Evolutionary conservation across 2,329 filamentous ascomycete genomes (phyloP), one percentile per base, ranked within the genome.

Genomic region (Nemania sp.): DNA sequence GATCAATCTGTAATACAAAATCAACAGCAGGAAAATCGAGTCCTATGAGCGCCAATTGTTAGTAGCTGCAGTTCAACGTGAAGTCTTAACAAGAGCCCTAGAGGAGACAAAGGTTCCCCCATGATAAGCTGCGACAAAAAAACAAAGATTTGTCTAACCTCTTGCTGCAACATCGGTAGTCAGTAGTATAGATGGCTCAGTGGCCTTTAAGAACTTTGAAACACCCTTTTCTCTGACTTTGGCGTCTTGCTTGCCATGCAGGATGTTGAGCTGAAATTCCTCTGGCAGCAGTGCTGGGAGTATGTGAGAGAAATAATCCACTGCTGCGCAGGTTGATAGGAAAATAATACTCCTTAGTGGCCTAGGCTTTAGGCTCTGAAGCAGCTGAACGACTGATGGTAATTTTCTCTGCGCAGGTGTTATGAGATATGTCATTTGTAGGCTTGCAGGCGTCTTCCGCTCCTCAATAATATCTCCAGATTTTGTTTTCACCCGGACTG

Each of bases 1-100:
- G 90, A 72, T 97, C 93, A 45, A 97, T 81, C 73, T 97, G 94
- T 0, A 97, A 84, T 4, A 97, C 93, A 1, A 97, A 82, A 72
- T 97, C 94, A 40, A 97, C 92, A 58, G 92, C 87, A 0, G 93
- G 92, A 56, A 97, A 95, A 73, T 98, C 94, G 4, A 98, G 83
- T 13, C 94, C 64, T 64, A 57, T n/a, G n/a, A 20, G 20, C 10
- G 21, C 9, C 12, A 37, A 29, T 20, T 35, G 49, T 65, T 10
- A 65, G 56, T 40, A 51, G 35, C 25, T 54, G 32, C 1, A 1
- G 7, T 32, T 25, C 2, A 34, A n/a, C 20, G 10, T 11, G 4
- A n/a, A 39, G 15, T n/a, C 35, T 39, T 13, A 4, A 39, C 15
- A 39, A n/a, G 35, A 39, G 12, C 12, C 5, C 3, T 13, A 39